Percentiles rank a stretch among this genome's conserved stretches.
Evolutionary conservation across 2,329 filamentous ascomycete genomes (phyloP).

Genomic region (Claviceps digitariae): DNA sequence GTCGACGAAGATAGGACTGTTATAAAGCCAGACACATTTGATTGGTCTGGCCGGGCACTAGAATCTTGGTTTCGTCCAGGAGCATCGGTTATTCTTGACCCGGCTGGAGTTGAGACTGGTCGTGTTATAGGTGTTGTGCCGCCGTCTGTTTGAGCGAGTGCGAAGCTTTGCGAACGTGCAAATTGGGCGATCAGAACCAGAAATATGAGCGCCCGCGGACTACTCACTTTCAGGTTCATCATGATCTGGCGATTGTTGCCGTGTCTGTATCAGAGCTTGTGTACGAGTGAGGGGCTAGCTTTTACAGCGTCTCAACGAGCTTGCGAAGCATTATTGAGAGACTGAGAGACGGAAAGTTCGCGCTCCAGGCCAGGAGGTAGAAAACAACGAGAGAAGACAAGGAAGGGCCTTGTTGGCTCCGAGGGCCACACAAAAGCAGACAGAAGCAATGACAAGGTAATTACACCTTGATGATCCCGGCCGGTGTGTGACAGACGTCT

Average conservation of each 20-base stretch:
- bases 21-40: neutral
- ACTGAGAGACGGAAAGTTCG: neutral
- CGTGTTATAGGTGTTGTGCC: constrained; percentile 5
- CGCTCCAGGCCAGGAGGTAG: neutral
- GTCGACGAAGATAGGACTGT: constrained; percentile 1
- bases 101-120: neutral
- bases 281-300: constrained; percentile 8
- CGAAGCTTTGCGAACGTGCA: constrained; percentile 20
- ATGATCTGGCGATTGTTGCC: constrained; percentile 4
- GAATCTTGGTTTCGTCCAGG: neutral
- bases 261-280: constrained; percentile 1
- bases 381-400: neutral
- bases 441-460: constrained; percentile 2
- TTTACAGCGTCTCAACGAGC: constrained; percentile 8
- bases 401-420: neutral
- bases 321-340: constrained; percentile 10
- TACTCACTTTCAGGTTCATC: constrained; percentile 23
- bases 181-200: constrained; percentile 25
- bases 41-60: neutral
- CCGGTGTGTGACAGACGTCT: neutral
- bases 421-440: neutral
- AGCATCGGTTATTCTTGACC: neutral
- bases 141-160: constrained; percentile 22
- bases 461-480: neutral
- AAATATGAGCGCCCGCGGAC: constrained; percentile 25